Evolutionary conservation across 1,284 basidiomycete genomes (phyloP), one percentile per base, ranked within the genome.

Genomic region (Boletellus sp.): DNA sequence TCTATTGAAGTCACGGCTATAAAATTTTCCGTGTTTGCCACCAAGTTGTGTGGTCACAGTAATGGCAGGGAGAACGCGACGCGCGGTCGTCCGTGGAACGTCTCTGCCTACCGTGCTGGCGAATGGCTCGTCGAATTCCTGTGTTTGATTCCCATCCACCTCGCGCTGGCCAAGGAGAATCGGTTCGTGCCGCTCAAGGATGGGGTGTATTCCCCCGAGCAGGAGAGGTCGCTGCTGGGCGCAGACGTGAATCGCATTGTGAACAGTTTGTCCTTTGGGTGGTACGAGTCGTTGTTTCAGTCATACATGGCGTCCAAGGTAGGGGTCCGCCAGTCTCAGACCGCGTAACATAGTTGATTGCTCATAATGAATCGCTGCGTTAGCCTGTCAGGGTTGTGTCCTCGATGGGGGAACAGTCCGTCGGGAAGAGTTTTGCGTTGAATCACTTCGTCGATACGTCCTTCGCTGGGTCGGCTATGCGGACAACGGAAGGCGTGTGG

Each of bases 371-470:
- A n/a, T 2, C 22, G n/a, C 27, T 19, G 20, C n/a, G n/a, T 22
- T 47, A 82, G 80, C 78, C 78, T 1, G 80, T 83, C 8, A 76
- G 71, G 51, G 80, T 83, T 1, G 78, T 83, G 0, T 80, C 80
- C 0, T 83, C 81, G 0, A 81, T 83, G 81, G 81, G 79, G 63
- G 80, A 82, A 55, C 81, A 82, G 55, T 81, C 78, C 0, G 81
- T 84, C 0, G 81, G 80, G 0, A 83, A 83, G 54, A 79, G 76
- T 45, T 83, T 76, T 49, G 68, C 77, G 0, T 59, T 83, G 10
- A 84, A 84, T 36, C 82, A 84, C 55, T 67, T 84, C 19, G 75
- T 71, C 0, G 80, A 83, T 52, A 79, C 81, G 0, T 82, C 80
- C 0, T 84, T 84, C 52, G 79, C 80, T 22, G 82, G 81, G 1